Base-by-base conservation (phyloP, 1,284 basidiomycete species). In the Fistulinella staudtii region DNA sequence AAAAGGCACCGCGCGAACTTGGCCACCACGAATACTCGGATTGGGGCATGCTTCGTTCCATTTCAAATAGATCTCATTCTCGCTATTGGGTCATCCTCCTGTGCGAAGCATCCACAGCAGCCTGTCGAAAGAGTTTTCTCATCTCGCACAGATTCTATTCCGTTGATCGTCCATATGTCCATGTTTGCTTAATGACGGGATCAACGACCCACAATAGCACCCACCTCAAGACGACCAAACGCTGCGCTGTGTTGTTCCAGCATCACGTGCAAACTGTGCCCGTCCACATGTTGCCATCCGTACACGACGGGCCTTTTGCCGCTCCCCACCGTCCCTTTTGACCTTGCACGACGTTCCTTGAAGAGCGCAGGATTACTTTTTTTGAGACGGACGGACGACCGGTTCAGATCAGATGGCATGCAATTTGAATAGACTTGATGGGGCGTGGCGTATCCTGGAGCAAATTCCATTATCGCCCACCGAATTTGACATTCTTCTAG, bases 31-130 rank as follows among this genome's bases (percentile, higher is more conserved):
- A 46, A 41, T 31, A 24, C 31, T 37, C 27, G 34, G 29, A 34
- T 25, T 23, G 29, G 35, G 34, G 37, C 21, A 36, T 30, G 45
- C 48, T 46, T 57, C 48, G 56, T 59, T 58, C 53, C 47, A 41
- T 45, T 35, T 23, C 41, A 39, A 27, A 43, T 29, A 18, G 10
- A 35, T 15, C 18, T 27, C 23, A 17, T 34, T 20, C 13, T 43
- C 15, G 25, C 20, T 30, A 4, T 37, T 17, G 15, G 25, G 33
- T 41, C 23, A 35, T 27, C 36, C 44, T 29, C 27, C 20, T 45
- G 29, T 45, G 23, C 24, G 9, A 29, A 25, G 11, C 21, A 30
- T 34, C 40, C 27, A 52, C 21, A 22, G n/a, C 15, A 37, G 28
- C 39, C 31, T 21, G 18, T 33, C 18, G 25, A 46, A 41, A 33